Percentiles rank a stretch among this genome's conserved stretches.
Evolutionary conservation across 106 monocot species (phyloP).

Genomic region (Dactylorhiza incarnata): DNA sequence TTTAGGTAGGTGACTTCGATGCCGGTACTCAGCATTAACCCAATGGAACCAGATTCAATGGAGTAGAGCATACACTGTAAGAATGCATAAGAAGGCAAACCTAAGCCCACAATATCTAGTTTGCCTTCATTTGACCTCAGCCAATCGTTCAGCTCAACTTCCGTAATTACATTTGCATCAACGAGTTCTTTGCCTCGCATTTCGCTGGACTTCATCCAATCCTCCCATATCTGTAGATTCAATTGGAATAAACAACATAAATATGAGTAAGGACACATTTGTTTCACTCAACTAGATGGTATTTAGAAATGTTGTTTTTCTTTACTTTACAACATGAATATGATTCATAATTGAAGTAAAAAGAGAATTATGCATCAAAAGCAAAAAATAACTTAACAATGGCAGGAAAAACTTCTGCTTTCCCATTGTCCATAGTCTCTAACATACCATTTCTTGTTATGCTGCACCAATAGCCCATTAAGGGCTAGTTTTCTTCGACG

Average conservation of each 20-base stretch:
- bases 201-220: constrained; percentile 58
- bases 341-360: no score
- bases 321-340: no score
- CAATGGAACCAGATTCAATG: constrained; percentile 52
- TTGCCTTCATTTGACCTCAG: constrained; percentile 39
- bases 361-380: no score
- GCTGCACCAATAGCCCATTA: no score
- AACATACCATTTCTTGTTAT: no score
- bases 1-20: constrained; percentile 59
- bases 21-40: constrained; percentile 47
- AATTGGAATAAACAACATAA: constrained; percentile 1
- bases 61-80: constrained; percentile 40
- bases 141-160: constrained; percentile 59
- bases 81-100: constrained; percentile 50
- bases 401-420: no score
- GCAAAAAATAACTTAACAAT: no score
- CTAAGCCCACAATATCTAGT: constrained; percentile 52
- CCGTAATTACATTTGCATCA: constrained; percentile 42
- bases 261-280: not conserved
- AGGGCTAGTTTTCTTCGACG: no score
- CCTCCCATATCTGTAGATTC: constrained; percentile 70
- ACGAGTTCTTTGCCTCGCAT: constrained; percentile 60
- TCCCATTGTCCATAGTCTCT: no score
- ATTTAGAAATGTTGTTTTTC: no score
- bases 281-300: no score